Base-by-base conservation (phyloP, 768 basidiomycete genomes). In the Boletus sp. region DNA sequence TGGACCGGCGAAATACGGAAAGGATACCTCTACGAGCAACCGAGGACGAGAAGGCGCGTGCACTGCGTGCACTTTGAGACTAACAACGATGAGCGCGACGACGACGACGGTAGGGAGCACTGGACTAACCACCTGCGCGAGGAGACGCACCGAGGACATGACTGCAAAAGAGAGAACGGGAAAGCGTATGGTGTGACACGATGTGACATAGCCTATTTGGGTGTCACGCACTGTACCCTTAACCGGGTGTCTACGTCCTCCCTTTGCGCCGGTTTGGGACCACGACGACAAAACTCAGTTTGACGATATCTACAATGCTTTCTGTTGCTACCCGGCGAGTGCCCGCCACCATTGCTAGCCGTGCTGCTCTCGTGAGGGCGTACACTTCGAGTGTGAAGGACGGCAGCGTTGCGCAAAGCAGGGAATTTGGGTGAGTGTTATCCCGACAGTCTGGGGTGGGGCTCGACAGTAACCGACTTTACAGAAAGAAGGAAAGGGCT, bases 401-500 rank as follows among this genome's bases (percentile, higher is more conserved):
- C 40, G 84, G 83, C 38, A 78, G 78, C 39, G 82, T 85, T 46
- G 87, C 86, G 33, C 72, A 82, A 59, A 83, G 81, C 52, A 79
- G 70, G 67, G 82, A 77, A 48, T 88, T 89, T 73, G 78, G 76
- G 87, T 86, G 61, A 51, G 79, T 56, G 19, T 43, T 7, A 25
- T 23, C 43, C 17, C 25, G 15, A 15, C 13, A 19, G 15, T 41
- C 25, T 34, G n/a, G 3, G 17, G 25, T n/a, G 5, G 5, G 10
- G 4, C 15, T 35, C 10, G 33, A 33, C 15, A 23, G 29, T 51
- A 23, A 66, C 30, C 46, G 14, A 9, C 7, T 23, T 11, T 25
- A n/a, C 68, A 90, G 88, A 63, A 82, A 83, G 71, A 88, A 82
- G 70, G 88, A 89, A 69, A 84, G 79, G 65, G 88, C 87, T 19